Conservation (phyloP, 2,329 filamentous ascomycete genomes). For the Diplodia seriata region DNA sequence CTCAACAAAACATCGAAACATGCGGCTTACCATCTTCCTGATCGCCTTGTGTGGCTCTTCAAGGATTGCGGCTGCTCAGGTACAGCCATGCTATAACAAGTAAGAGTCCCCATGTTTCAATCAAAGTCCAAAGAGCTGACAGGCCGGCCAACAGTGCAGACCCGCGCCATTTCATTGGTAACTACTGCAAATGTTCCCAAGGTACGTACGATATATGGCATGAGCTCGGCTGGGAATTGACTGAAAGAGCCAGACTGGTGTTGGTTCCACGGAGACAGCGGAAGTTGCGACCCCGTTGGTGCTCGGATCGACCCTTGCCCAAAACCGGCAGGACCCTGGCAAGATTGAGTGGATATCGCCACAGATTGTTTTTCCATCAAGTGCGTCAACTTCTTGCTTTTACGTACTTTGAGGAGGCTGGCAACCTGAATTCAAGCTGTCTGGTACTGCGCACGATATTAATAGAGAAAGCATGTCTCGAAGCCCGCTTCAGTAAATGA, state of each 20-base stretch:
- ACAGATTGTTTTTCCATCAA: too few species aligned
- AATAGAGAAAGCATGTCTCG: too few species aligned
- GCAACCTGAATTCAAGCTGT: too few species aligned
- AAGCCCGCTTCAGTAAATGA: too few species aligned
- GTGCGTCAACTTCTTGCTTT: background rate
- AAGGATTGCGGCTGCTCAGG: background rate
- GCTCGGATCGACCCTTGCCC: background rate
- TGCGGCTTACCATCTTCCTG: background rate
- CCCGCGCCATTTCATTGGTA: background rate
- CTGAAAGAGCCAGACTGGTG: background rate
- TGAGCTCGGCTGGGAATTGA: background rate
- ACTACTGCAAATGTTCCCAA: background rate
- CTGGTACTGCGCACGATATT: too few species aligned
- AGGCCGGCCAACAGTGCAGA: background rate
- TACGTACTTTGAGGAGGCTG: too few species aligned
- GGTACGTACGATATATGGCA: background rate
- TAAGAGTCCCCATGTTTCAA: background rate
- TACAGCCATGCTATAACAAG: background rate
- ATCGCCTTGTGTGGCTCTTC: background rate
- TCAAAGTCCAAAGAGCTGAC: background rate
- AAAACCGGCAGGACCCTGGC: background rate
- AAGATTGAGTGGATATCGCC: too few species aligned
- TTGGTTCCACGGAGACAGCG: background rate
- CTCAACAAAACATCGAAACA: background rate
- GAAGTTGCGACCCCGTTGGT: background rate